Evolutionary conservation across 768 basidiomycete species (phyloP), one percentile per base, ranked within the genome.

Genomic region (Harrya chromipes): DNA sequence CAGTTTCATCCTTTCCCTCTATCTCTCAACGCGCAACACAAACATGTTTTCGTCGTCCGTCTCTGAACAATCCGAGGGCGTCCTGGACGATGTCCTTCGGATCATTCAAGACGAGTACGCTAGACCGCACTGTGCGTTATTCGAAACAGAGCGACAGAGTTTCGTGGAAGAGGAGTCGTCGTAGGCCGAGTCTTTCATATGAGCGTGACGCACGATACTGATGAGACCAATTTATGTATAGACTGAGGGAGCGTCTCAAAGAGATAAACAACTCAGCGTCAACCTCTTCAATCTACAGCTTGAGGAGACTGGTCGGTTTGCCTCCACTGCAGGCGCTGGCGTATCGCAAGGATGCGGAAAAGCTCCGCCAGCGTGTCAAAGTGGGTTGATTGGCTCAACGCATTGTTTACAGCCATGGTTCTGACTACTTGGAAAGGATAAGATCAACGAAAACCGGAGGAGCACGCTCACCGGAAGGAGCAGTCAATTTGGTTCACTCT

Each of bases 41-140:
- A 20, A 52, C 19, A 61, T 59, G 55, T 21, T 23, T 9, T 53
- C 43, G 17, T 46, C 50, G 23, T 36, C 47, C 23, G 5, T 17
- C 21, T 42, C 34, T 12, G 26, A 34, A n/a, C 34, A 23, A 23
- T 3, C 23, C 23, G 29, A 29, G 11, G 29, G 5, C 12, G 12
- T 6, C 27, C 29, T 29, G 29, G 29, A 29, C 12, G 12, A 29
- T 13, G 29, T 29, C 12, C 29, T 29, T 13, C 3, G 3, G 5
- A 29, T 29, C 12, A 29, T 29, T 13, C 11, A 29, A 29, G 29
- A 29, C 12, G 29, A 29, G 2, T 6, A 29, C 3, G 11, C 3
- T 2, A 2, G 11, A 11, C 10, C 11, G 2, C 6, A 29, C 5
- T 29, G 29, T 6, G 29, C 29, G 12, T 13, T 29, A 6, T 29